These are phyloP conservation scores for Passiflora organensis DNA, from an alignment of 345 rosid species.

Conservation along the genomic window DNA sequence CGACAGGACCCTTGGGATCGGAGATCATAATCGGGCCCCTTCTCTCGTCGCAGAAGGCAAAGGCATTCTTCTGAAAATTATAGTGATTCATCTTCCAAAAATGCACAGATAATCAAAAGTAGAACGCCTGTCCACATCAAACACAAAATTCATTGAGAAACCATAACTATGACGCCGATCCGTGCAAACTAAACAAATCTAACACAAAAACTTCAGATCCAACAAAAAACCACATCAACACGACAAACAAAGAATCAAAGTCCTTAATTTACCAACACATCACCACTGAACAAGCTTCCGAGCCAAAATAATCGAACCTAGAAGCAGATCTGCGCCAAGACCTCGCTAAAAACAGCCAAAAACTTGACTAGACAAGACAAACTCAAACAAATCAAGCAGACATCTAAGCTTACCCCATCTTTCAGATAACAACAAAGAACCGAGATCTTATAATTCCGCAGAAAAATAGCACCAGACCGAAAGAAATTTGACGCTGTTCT, in stretches of 20 bases:
- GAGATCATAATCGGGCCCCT: conserved; percentile 38
- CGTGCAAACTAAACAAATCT: too few relatives aligned
- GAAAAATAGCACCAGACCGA: background rate
- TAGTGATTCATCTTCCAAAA: conserved; percentile 70
- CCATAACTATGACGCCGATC: too few relatives aligned
- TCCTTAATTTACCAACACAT: too few relatives aligned
- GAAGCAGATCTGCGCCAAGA: conserved; percentile 19
- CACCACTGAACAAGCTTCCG: too few relatives aligned
- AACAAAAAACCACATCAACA: too few relatives aligned
- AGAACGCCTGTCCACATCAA: conserved; percentile 39
- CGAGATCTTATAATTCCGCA: background rate
- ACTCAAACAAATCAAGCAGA: background rate
- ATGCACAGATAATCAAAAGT: conserved; percentile 19
- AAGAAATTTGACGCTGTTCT: background rate
- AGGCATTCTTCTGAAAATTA: conserved; percentile 71
- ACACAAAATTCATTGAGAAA: too few relatives aligned
- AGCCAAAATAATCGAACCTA: background rate
- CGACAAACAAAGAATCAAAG: too few relatives aligned
- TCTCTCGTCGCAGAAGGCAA: conserved; percentile 45
- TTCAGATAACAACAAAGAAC: background rate
- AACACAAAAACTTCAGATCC: background rate
- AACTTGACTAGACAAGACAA: background rate
- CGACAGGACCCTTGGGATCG: conserved; percentile 50
- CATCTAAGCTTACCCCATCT: too few relatives aligned
- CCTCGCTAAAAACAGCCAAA: conserved; percentile 1